Conservation (phyloP, 1,284 basidiomycete species). For the Apiotrichum montevideense region DNA sequence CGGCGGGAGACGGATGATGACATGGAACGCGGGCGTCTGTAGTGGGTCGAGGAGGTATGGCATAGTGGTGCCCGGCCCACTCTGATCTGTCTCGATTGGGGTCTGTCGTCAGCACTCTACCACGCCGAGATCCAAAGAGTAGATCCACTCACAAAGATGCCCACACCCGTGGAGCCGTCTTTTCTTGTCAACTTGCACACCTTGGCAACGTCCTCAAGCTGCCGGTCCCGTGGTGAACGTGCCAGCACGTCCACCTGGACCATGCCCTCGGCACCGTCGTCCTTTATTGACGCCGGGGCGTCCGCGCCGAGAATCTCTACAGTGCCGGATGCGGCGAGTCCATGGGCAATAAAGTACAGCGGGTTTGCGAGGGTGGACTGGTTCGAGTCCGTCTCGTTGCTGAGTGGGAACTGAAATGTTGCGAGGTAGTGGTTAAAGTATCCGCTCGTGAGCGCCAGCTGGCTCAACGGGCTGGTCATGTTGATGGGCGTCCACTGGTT, state of each 20-base stretch:
- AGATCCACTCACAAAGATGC: constrained; percentile 36
- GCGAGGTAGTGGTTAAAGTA: constrained; percentile 17
- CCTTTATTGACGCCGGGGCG: constrained; percentile 23
- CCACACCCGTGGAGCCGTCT: constrained; percentile 35
- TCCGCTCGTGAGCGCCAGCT: constrained; percentile 10
- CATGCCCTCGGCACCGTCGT: constrained; percentile 27
- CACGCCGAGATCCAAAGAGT: not conserved
- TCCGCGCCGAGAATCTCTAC: constrained; percentile 41
- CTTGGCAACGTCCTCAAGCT: constrained; percentile 23
- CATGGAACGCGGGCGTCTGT: constrained; percentile 31
- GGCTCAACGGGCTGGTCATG: constrained; percentile 19
- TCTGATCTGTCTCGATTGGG: constrained; percentile 33
- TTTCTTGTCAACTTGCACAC: constrained; percentile 35
- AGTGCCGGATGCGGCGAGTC: constrained; percentile 39
- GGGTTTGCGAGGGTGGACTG: constrained; percentile 19
- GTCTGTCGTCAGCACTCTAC: constrained; percentile 17
- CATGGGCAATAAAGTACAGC: constrained; percentile 35
- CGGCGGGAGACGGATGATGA: constrained; percentile 38
- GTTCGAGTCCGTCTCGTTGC: constrained; percentile 33
- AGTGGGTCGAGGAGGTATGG: constrained; percentile 29
- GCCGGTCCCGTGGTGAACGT: constrained; percentile 24
- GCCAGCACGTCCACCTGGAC: constrained; percentile 42
- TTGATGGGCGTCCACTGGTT: constrained; percentile 33
- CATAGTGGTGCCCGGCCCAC: constrained; percentile 2
- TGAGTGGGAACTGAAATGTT: constrained; percentile 29